phyloP scores from a whole-genome alignment of 83 land plant genomes.

The Larix sibirica region DNA sequence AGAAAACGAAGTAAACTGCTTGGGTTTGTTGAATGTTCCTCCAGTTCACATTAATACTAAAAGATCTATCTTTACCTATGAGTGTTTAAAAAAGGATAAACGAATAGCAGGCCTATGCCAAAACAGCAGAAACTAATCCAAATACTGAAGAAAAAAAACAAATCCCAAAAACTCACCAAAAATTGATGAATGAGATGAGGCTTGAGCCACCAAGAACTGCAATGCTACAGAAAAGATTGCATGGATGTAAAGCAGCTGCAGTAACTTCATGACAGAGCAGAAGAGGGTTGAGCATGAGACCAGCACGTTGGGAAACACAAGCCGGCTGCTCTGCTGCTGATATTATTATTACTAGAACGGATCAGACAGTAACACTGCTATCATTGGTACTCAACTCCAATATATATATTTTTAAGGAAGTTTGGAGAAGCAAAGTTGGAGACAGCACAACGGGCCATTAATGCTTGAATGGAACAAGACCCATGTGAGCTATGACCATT shows the following conservation, averaged over 20 bases:
- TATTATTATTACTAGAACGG: not conserved
- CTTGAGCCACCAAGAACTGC: slow-evolving; percentile 1
- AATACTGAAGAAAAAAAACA: not conserved
- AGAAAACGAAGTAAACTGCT: not conserved
- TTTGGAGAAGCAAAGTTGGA: not conserved
- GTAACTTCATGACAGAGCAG: not conserved
- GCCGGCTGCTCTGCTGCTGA: not conserved
- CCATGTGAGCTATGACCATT: too few relatives aligned
- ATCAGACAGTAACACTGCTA: not conserved
- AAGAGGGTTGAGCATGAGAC: not conserved
- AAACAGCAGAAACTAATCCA: not conserved
- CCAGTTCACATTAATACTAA: too few relatives aligned
- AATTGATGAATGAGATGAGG: not conserved
- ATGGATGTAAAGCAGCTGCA: not conserved
- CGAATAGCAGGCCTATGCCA: not conserved
- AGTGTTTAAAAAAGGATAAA: too few relatives aligned
- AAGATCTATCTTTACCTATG: not conserved
- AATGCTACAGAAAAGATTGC: not conserved
- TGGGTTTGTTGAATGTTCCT: too few relatives aligned
- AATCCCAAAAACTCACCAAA: not conserved
- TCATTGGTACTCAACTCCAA: too few relatives aligned
- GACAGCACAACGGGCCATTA: not conserved
- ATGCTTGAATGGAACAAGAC: too few relatives aligned
- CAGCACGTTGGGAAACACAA: not conserved
- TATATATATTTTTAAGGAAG: not conserved